phyloP scores from a whole-genome alignment of 108 stramenopile genomes.

The Skeletonema grethae region DNA sequence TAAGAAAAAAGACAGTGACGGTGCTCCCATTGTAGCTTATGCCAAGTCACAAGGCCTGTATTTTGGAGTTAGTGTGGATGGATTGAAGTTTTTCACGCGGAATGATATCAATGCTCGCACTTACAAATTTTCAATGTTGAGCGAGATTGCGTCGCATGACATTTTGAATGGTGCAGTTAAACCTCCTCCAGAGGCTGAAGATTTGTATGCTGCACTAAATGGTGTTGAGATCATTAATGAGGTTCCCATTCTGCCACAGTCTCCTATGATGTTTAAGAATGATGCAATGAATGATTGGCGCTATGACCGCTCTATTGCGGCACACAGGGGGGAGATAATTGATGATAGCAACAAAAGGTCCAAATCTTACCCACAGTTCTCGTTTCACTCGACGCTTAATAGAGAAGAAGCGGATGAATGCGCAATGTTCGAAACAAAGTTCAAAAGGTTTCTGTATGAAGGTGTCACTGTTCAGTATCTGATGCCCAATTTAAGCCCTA shows the following conservation, averaged over 20 bases:
- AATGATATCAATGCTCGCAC: conserved; percentile 77
- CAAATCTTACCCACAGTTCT: conserved; percentile 24
- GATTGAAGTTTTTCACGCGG: conserved; percentile 76
- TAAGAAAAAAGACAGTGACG: conserved; percentile 42
- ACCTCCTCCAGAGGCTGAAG: conserved; percentile 80
- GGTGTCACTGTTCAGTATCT: conserved; percentile 77
- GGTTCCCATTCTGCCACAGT: conserved; percentile 63
- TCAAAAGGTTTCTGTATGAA: conserved; percentile 82
- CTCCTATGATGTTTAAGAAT: conserved; percentile 56
- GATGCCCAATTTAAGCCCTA: conserved; percentile 47
- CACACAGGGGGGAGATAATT: conserved; percentile 29
- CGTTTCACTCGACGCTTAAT: conserved; percentile 47
- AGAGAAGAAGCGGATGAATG: conserved; percentile 54
- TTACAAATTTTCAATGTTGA: conserved; percentile 70
- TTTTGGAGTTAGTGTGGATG: conserved; percentile 86
- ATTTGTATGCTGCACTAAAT: conserved; percentile 76
- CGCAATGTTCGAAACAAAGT: conserved; percentile 64
- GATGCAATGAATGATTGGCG: conserved; percentile 65
- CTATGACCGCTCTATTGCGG: conserved; percentile 38
- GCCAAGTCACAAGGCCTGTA: conserved; percentile 88
- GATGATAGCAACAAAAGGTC: conserved; percentile 34
- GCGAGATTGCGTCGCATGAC: conserved; percentile 65
- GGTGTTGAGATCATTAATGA: conserved; percentile 79
- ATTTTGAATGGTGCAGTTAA: conserved; percentile 76
- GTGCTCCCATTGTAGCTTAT: conserved; percentile 88